Conservation (phyloP, 768 basidiomycete genomes). For the Candolleomyces efflorescens region DNA sequence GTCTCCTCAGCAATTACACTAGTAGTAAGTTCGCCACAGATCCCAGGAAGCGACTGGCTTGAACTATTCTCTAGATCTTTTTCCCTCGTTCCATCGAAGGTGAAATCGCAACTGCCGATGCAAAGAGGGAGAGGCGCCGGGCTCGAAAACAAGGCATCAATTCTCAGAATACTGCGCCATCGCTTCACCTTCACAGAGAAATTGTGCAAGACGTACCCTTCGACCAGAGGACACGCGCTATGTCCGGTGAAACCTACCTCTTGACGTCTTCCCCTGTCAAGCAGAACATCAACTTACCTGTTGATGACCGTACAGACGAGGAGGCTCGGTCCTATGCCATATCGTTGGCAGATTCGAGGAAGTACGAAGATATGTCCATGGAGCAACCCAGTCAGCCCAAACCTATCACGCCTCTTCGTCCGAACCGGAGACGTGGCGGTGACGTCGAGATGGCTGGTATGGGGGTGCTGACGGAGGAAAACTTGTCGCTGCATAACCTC, state of each 20-base stretch:
- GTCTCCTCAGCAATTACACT: conserved; percentile 75
- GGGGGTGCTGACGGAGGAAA: conserved; percentile 35
- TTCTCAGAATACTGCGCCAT: conserved; percentile 14
- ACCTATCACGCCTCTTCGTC: conserved; percentile 31
- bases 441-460: conserved; percentile 35
- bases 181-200: neutral
- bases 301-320: conserved; percentile 16
- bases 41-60: neutral
- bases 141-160: conserved; percentile 22
- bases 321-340: neutral
- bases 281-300: conserved; percentile 13
- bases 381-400: neutral
- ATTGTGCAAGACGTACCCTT: too few relatives aligned
- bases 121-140: conserved; percentile 37
- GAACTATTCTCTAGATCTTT: conserved; percentile 54
- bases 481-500: conserved; percentile 40
- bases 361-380: conserved; percentile 26
- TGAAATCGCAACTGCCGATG: conserved; percentile 54
- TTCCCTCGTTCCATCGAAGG: conserved; percentile 75
- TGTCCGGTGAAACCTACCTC: conserved; percentile 24
- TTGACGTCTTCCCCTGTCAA: conserved; percentile 33
- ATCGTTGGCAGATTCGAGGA: conserved; percentile 3
- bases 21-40: conserved; percentile 40
- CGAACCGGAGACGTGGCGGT: conserved; percentile 37
- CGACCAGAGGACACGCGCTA: neutral